These are phyloP conservation scores for Dendrocalamus sinicus DNA, from an alignment of 176 grass and related monocot species.

Conservation along the genomic window DNA sequence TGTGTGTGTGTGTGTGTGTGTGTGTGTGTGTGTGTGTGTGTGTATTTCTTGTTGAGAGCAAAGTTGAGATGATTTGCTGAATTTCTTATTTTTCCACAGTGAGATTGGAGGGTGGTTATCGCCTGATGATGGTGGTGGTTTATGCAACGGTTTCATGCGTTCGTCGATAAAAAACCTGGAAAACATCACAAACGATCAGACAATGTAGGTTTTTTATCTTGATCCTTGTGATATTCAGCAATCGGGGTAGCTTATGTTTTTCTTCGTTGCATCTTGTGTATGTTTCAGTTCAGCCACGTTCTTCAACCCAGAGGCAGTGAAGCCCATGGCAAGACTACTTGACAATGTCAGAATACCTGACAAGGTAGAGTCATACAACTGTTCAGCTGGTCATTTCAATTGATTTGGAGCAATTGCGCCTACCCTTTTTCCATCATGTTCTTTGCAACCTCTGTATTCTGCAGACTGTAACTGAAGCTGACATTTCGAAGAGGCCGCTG, in stretches of 20 bases:
- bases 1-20: too few relatives aligned
- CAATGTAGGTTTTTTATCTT: conserved; percentile 31
- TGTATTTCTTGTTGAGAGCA: neutral
- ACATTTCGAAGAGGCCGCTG: conserved; percentile 22
- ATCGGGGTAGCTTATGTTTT: neutral
- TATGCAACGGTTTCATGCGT: neutral
- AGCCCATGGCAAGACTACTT: conserved; percentile 28
- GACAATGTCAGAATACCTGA: conserved; percentile 34
- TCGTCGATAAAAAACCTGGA: conserved; percentile 31
- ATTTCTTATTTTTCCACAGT: conserved; percentile 12
- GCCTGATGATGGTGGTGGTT: neutral
- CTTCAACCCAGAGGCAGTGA: conserved; percentile 36
- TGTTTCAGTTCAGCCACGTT: conserved; percentile 46
- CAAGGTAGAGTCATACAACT: conserved; percentile 14
- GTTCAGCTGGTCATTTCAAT: neutral
- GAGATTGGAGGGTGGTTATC: conserved; percentile 54
- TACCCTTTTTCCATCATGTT: neutral
- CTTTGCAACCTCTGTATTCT: neutral
- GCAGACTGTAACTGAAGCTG: conserved; percentile 41
- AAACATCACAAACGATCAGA: conserved; percentile 34
- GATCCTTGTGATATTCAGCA: neutral
- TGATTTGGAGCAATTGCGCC: neutral
- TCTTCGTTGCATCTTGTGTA: neutral
- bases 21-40: too few relatives aligned
- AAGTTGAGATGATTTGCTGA: neutral